Percentiles rank a stretch among this genome's conserved stretches.
These are phyloP conservation scores for Tephrocybe sp. DNA, from an alignment of 768 basidiomycete species.

Conservation along the genomic window DNA sequence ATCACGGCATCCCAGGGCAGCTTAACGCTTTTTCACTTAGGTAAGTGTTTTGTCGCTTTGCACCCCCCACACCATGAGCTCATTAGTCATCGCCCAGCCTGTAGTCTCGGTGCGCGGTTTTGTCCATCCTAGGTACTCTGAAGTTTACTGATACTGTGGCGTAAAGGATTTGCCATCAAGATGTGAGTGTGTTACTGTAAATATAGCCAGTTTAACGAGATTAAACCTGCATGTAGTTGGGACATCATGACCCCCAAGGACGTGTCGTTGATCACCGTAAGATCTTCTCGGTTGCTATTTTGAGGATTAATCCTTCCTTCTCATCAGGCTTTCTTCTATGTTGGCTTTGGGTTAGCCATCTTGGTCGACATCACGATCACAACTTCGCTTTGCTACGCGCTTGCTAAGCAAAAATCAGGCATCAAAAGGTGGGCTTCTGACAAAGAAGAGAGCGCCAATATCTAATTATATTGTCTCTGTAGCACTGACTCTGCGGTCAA, in stretches of 20 bases:
- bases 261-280: too few species aligned
- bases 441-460: not conserved
- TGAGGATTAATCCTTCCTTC: not conserved
- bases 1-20: not conserved
- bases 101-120: not conserved
- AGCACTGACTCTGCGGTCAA: constrained; percentile 32
- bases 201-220: not conserved
- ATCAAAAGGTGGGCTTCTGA: constrained; percentile 15
- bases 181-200: not conserved
- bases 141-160: not conserved
- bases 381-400: constrained; percentile 26
- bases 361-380: constrained; percentile 31
- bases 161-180: not conserved
- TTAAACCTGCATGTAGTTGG: not conserved
- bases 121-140: not conserved
- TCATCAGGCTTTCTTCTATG: constrained; percentile 12
- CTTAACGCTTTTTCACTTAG: not conserved
- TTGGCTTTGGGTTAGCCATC: constrained; percentile 20
- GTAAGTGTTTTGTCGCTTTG: not conserved
- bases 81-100: not conserved
- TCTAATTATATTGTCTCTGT: not conserved
- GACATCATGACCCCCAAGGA: not conserved
- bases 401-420: constrained; percentile 24
- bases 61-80: not conserved
- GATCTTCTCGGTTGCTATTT: too few species aligned